Conservation (phyloP, 495 filamentous ascomycete species). For the Penicillium salamii region DNA sequence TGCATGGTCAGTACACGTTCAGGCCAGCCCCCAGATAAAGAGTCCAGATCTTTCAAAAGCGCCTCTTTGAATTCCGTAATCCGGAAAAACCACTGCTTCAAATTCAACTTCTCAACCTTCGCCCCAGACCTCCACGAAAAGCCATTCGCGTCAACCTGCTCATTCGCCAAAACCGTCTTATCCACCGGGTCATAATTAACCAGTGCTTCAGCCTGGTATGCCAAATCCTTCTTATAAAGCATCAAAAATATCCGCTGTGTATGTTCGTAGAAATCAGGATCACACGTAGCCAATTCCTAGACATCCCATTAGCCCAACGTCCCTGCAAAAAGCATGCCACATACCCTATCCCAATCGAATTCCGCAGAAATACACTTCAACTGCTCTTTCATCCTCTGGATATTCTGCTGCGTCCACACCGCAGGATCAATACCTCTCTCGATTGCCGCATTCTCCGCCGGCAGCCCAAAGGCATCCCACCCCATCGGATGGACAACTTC, state of each 20-base stretch:
- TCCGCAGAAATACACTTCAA: conserved; percentile 68
- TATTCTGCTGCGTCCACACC: conserved; percentile 76
- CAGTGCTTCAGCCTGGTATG: conserved; percentile 73
- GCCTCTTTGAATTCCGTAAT: conserved; percentile 75
- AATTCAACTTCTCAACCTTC: conserved; percentile 71
- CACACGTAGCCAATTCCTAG: conserved; percentile 80
- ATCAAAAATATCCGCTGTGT: conserved; percentile 82
- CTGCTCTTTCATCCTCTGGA: conserved; percentile 80
- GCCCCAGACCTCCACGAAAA: conserved; percentile 86
- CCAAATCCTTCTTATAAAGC: conserved; percentile 66
- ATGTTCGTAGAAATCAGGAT: conserved; percentile 82
- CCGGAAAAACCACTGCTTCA: conserved; percentile 89
- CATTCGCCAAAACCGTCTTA: conserved; percentile 85
- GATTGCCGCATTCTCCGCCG: conserved; percentile 92
- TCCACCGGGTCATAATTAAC: conserved; percentile 93
- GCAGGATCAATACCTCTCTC: conserved; percentile 76
- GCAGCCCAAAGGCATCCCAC: conserved; percentile 90
- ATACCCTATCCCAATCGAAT: conserved; percentile 80
- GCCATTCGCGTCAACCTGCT: conserved; percentile 83
- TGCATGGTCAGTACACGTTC: conserved; percentile 81
- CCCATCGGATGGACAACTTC: conserved; percentile 85
- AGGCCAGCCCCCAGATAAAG: conserved; percentile 68
- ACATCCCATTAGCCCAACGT: conserved; percentile 6
- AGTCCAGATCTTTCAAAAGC: conserved; percentile 70
- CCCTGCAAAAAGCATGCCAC: conserved; percentile 20